Percentiles rank a stretch among this genome's conserved stretches.
phyloP scores from a whole-genome alignment of 176 grass and related monocot species.

The Aegilops umbellulata region DNA sequence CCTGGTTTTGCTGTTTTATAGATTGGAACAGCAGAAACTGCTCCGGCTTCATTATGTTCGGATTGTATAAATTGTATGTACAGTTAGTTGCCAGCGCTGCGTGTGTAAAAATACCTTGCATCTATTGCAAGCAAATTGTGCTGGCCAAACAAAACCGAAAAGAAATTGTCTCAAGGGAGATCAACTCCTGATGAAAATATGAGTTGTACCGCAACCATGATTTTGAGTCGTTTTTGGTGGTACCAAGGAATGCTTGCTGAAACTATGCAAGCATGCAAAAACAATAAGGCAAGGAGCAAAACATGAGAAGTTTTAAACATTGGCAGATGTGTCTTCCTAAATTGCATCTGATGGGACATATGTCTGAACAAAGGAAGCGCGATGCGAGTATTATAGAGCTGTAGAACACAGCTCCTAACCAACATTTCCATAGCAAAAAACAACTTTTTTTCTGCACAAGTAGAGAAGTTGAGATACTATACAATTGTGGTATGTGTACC shows the following conservation, averaged over 20 bases:
- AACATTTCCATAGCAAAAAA: background rate
- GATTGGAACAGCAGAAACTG: background rate
- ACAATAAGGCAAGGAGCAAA: no score
- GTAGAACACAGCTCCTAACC: background rate
- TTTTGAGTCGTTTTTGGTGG: no score
- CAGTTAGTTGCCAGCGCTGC: conserved; percentile 14
- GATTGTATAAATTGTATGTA: conserved; percentile 40
- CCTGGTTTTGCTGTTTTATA: background rate
- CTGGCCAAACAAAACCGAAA: background rate
- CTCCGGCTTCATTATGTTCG: background rate
- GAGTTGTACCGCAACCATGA: no score
- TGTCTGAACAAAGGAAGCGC: background rate
- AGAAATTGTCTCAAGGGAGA: background rate
- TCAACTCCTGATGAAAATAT: background rate
- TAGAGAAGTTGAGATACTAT: background rate
- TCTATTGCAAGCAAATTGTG: conserved; percentile 1
- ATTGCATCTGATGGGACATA: background rate
- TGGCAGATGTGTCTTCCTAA: background rate
- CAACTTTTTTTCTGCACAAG: background rate
- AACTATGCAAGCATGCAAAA: no score
- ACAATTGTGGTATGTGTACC: background rate
- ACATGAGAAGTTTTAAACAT: no score
- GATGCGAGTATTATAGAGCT: background rate
- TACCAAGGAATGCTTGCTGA: no score
- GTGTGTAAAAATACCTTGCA: conserved; percentile 20